phyloP scores from a whole-genome alignment of 164 flowering plant genomes.

The Macadamia tetraphylla region DNA sequence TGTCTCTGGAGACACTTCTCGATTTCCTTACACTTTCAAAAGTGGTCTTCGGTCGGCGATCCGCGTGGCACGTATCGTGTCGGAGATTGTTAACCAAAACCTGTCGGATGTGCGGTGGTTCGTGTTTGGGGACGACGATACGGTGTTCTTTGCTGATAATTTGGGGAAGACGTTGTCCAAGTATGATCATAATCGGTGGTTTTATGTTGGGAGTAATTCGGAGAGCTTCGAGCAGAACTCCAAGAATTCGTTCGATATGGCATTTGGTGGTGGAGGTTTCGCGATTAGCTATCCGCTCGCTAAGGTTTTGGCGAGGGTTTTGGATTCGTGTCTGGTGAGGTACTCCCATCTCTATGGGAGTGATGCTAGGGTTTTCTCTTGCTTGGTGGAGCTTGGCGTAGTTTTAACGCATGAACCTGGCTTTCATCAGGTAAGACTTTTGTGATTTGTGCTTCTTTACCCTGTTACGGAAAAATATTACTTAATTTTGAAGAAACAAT shows the following conservation, averaged over 20 bases:
- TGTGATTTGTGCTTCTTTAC: too few relatives aligned
- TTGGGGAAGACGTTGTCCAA: conserved; percentile 49
- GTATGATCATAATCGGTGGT: conserved; percentile 67
- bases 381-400: conserved; percentile 89
- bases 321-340: conserved; percentile 71
- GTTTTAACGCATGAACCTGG: conserved; percentile 75
- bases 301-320: conserved; percentile 48
- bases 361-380: conserved; percentile 62
- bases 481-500: too few relatives aligned
- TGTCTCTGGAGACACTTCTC: conserved; percentile 47
- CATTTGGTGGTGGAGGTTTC: conserved; percentile 90
- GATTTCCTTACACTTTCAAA: conserved; percentile 56
- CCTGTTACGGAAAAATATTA: too few relatives aligned
- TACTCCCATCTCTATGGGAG: conserved; percentile 80
- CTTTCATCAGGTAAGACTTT: conserved; percentile 73
- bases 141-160: conserved; percentile 69
- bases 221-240: conserved; percentile 66
- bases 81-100: conserved; percentile 37
- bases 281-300: conserved; percentile 69
- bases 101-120: conserved; percentile 56
- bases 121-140: conserved; percentile 90
- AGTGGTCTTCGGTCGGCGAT: conserved; percentile 65
- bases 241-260: conserved; percentile 67
- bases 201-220: conserved; percentile 59
- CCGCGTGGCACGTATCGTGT: conserved; percentile 60